Conservation (phyloP, 2,329 filamentous ascomycete species). For the Knufia petricola region DNA sequence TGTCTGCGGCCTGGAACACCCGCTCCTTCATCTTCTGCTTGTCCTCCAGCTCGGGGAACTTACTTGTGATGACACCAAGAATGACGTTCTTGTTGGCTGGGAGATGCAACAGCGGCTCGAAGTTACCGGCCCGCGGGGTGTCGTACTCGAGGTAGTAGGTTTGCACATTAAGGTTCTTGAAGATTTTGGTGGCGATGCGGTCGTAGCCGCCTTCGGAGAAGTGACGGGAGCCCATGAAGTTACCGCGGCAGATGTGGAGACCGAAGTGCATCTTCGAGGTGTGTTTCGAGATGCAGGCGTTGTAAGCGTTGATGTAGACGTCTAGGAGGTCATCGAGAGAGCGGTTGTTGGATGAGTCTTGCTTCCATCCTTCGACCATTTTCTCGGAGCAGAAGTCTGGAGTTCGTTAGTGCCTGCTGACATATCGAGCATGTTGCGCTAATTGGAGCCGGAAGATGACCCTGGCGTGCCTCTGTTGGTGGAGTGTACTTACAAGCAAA, state of each 20-base stretch:
- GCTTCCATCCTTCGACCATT: conserved; percentile 56
- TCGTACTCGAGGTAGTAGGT: conserved; percentile 59
- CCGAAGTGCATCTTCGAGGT: conserved; percentile 61
- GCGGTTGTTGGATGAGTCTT: conserved; percentile 55
- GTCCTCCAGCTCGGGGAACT: conserved; percentile 48
- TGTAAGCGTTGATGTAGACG: conserved; percentile 62
- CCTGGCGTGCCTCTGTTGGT: too few relatives aligned
- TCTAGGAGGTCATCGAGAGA: conserved; percentile 59
- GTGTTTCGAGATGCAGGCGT: conserved; percentile 51
- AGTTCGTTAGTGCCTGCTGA: too few relatives aligned
- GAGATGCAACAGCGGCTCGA: conserved; percentile 49
- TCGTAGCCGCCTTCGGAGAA: conserved; percentile 56
- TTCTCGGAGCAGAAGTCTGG: conserved; percentile 57
- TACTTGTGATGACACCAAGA: conserved; percentile 50
- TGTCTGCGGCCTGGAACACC: conserved; percentile 50
- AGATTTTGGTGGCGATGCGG: conserved; percentile 52
- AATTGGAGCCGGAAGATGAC: not conserved
- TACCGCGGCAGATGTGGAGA: conserved; percentile 57
- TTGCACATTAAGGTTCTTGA: conserved; percentile 48
- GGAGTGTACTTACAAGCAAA: conserved; percentile 50
- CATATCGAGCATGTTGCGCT: not conserved
- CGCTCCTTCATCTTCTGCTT: conserved; percentile 48
- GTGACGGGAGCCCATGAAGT: conserved; percentile 52
- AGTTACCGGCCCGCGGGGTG: conserved; percentile 50
- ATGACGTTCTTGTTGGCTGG: conserved; percentile 51